Evolutionary conservation across 2,329 filamentous ascomycete species (phyloP).

Genomic region (Diplodia intermedia): DNA sequence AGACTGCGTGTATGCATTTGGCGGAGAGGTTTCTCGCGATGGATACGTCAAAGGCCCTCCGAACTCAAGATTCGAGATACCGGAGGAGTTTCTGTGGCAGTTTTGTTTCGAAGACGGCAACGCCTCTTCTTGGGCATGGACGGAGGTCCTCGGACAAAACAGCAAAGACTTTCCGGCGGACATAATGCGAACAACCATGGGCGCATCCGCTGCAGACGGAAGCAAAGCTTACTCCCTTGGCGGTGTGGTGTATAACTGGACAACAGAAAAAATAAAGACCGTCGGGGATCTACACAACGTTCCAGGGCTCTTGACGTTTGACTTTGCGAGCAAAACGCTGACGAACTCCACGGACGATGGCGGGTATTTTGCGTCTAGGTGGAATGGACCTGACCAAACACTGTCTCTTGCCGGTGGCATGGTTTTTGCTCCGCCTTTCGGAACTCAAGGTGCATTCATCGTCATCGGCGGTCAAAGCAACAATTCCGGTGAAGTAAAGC

Average conservation of each 20-base stretch:
- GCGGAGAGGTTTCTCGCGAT: not conserved
- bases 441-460: not conserved
- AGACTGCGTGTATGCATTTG: not conserved
- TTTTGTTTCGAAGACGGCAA: not conserved
- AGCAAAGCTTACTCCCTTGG: not conserved
- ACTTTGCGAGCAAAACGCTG: not conserved
- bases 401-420: not conserved
- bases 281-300: not conserved
- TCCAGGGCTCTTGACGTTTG: not conserved
- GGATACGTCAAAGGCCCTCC: not conserved
- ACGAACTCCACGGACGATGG: not conserved
- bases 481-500: not conserved
- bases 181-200: not conserved
- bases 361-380: not conserved
- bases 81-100: not conserved
- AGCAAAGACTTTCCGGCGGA: not conserved
- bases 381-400: not conserved
- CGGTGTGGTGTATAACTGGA: not conserved
- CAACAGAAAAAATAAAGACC: not conserved
- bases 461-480: not conserved
- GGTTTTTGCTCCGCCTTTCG: not conserved
- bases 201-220: not conserved
- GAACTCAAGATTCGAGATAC: not conserved
- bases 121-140: not conserved
- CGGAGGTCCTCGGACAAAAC: not conserved